A percentile compares a stretch with the other conserved stretches of the same genome.
Conservation (phyloP, 192 early-diverging fungal species). For the Radiomyces spectabilis region DNA sequence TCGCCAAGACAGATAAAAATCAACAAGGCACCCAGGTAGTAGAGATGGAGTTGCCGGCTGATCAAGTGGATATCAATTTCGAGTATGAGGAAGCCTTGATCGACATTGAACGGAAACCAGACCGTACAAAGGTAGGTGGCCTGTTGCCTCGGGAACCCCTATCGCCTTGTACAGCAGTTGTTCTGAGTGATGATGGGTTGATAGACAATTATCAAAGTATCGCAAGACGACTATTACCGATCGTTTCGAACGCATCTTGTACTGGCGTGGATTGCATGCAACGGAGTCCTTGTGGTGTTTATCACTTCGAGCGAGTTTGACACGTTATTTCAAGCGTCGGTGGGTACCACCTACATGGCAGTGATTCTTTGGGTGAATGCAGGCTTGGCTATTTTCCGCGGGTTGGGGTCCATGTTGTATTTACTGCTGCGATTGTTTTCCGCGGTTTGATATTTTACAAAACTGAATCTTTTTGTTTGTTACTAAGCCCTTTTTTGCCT, state of each 20-base stretch:
- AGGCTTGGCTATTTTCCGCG: constrained; percentile 62
- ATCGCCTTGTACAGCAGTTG: too few species aligned
- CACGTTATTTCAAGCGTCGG: constrained; percentile 19
- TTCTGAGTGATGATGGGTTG: too few species aligned
- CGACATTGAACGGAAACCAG: constrained; percentile 10
- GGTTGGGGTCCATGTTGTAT: constrained; percentile 65
- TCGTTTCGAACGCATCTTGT: constrained; percentile 81
- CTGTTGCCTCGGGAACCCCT: too few species aligned
- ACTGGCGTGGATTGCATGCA: constrained; percentile 78
- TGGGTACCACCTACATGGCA: constrained; percentile 53
- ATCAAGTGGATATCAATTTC: constrained; percentile 66
- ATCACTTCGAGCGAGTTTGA: constrained; percentile 54
- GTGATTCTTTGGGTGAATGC: constrained; percentile 86
- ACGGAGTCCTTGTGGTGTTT: constrained; percentile 62
- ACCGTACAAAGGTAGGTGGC: too few species aligned
- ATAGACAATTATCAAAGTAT: too few species aligned
- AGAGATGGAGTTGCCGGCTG: constrained; percentile 65
- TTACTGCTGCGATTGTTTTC: constrained; percentile 46
- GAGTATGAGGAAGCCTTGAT: constrained; percentile 70
- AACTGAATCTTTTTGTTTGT: too few species aligned
- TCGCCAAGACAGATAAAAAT: constrained; percentile 59
- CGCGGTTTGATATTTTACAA: too few species aligned
- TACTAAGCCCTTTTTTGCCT: too few species aligned
- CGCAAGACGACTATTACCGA: constrained; percentile 84
- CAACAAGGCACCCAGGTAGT: constrained; percentile 57